Evolutionary conservation across 352 stramenopile genomes (phyloP), one percentile per base, ranked within the genome.

Genomic region (Globisporangium cystogenes): DNA sequence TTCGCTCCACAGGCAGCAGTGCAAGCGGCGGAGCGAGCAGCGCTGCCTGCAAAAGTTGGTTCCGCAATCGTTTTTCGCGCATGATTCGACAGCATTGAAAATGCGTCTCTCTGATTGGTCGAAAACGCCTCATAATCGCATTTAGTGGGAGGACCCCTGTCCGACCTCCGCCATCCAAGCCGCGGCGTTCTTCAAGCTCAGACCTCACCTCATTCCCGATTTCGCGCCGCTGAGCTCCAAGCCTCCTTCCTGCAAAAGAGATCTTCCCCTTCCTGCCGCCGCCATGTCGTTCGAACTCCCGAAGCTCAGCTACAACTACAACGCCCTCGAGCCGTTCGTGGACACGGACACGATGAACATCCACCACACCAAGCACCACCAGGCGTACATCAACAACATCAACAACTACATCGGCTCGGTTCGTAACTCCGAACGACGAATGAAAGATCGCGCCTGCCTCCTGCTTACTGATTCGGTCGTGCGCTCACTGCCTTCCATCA

Each of bases 321-420:
- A 89, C 53, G 81, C 87, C 46, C 72, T 96, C 46, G 87, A 93
- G 65, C 87, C 87, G 26, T 91, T 90, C 48, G 86, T 96, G 67
- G 83, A 91, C 69, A 90, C 88, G 55, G 64, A 62, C 33, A 96
- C 87, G 29, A 90, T 96, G 82, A 91, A 93, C 60, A 96, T 95
- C 71, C 87, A 96, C 72, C 87, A 96, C 72, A 91, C 80, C 46
- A 96, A 96, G 69, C 87, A 96, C 69, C 87, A 96, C 80, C 80
- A 93, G 67, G 78, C 72, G 31, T 93, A 93, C 63, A 79, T 94
- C 53, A 94, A 91, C 77, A 94, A 94, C 70, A 90, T 93, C 71
- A 91, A 96, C 79, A 89, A 82, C 60, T 92, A 79, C 63, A 88
- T 94, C 61, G 65, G 57, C 39, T 76, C 73, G 57, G 73, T 83